Evolutionary conservation across 805 yeast species (phyloP), one percentile per base, ranked within the genome.

Genomic region (Metschnikowia aberdeeniae): DNA sequence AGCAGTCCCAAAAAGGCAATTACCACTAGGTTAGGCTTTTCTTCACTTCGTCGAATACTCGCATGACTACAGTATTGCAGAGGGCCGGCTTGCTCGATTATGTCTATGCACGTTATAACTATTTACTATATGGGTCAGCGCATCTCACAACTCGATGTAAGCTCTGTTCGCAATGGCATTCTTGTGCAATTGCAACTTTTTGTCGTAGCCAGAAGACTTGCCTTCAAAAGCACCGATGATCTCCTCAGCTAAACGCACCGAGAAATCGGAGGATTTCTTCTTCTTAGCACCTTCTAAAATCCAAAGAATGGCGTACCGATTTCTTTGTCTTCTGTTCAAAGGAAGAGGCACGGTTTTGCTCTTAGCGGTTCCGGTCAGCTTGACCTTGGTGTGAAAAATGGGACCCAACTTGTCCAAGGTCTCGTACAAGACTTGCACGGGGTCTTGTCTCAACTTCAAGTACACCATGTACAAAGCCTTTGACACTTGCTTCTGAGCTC

Each of bases 161-260:
- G 96, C 83, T 80, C 97, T 84, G 68, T 88, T 89, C 38, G 89
- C 81, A 62, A 89, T 82, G 36, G 97, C 97, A 49, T 80, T 71
- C 68, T 84, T 88, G 68, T 92, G 98, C 75, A 86, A 80, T 59
- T 80, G 82, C 43, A 80, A 78, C 67, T 84, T 81, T 73, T 86
- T 89, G 52, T 89, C 97, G 65, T 80, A 86, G 19, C 93, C 89
- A 29, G 89, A 75, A 34, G 92, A 80, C 58, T 80, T 82, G 42
- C 97, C 97, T 56, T 78, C 80, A 56, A 72, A 74, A 27, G 93
- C 93, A 42, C 84, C 73, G 32, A 88, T 62, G 47, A 93, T 78
- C 67, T 93, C 98, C 67, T 93, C 98, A 32, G 90, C 89, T 37
- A 93, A 73, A 59, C 98, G 79, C 33, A 93, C 97, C 1, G 95